These are phyloP conservation scores for Sclerotinia trifoliorum DNA, from an alignment of 2,329 filamentous ascomycete species.

Conservation along the genomic window DNA sequence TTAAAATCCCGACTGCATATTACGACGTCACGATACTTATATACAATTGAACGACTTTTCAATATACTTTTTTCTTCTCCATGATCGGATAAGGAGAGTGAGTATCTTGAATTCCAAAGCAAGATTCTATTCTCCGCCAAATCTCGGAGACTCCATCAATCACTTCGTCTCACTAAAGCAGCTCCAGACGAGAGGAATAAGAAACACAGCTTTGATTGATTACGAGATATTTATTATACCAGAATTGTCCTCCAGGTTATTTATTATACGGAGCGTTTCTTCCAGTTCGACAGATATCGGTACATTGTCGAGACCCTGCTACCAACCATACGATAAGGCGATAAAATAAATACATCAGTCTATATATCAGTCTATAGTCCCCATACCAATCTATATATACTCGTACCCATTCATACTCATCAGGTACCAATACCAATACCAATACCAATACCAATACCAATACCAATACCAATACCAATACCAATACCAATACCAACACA, in stretches of 20 bases:
- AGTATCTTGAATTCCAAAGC: background rate
- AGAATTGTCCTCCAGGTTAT: background rate
- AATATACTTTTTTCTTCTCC: background rate
- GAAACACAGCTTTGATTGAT: constrained; percentile 6
- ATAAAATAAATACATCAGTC: background rate
- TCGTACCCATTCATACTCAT: background rate
- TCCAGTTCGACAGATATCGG: background rate
- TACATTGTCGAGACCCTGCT: background rate
- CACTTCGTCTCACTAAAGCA: background rate
- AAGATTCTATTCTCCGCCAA: constrained; percentile 10
- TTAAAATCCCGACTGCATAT: constrained; percentile 2
- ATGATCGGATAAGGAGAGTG: background rate
- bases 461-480: background rate
- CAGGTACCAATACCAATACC: background rate
- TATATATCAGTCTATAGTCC: background rate
- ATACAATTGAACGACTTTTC: background rate
- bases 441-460: background rate
- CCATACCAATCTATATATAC: background rate
- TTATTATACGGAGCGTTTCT: background rate
- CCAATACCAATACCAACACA: background rate
- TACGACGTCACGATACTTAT: constrained; percentile 15
- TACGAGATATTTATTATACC: background rate
- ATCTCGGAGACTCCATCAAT: constrained; percentile 3
- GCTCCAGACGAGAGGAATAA: background rate
- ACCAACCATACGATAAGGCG: background rate